Percentiles rank a stretch among this genome's conserved stretches.
These are phyloP conservation scores for Stemphylium lycopersici DNA, from an alignment of 2,329 filamentous ascomycete species.

Conservation along the genomic window DNA sequence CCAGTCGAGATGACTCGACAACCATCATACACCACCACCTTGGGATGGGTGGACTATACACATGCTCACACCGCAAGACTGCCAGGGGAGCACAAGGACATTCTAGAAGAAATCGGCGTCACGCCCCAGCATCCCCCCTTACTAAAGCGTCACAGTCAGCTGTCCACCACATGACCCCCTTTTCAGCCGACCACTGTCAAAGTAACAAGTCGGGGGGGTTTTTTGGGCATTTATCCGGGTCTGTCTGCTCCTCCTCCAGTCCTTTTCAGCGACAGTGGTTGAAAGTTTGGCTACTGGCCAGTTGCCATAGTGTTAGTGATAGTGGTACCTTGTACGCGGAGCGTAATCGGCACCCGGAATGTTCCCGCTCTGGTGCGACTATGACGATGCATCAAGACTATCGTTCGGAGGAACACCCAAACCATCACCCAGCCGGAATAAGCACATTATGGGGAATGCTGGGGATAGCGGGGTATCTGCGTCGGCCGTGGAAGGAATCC, in stretches of 20 bases:
- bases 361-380: constrained; percentile 1
- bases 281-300: background rate
- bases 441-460: constrained; percentile 5
- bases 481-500: constrained; percentile 30
- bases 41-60: background rate
- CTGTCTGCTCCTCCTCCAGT: background rate
- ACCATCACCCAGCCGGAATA: constrained; percentile 2
- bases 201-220: constrained; percentile 13
- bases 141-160: constrained; percentile 25
- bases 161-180: constrained; percentile 13
- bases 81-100: constrained; percentile 17
- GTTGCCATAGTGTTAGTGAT: background rate
- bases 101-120: constrained; percentile 8
- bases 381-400: background rate
- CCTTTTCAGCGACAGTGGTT: background rate
- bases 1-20: constrained; percentile 1
- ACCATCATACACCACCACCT: background rate
- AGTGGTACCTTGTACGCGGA: background rate
- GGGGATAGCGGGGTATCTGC: constrained; percentile 25
- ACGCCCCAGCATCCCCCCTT: constrained; percentile 21
- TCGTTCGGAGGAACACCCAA: background rate
- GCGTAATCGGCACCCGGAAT: background rate
- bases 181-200: constrained; percentile 9
- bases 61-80: background rate
- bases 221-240: background rate